A percentile compares a stretch with the other conserved stretches of the same genome.
Evolutionary conservation across 768 basidiomycete species (phyloP).

Genomic region (Floccularia luteovirens): DNA sequence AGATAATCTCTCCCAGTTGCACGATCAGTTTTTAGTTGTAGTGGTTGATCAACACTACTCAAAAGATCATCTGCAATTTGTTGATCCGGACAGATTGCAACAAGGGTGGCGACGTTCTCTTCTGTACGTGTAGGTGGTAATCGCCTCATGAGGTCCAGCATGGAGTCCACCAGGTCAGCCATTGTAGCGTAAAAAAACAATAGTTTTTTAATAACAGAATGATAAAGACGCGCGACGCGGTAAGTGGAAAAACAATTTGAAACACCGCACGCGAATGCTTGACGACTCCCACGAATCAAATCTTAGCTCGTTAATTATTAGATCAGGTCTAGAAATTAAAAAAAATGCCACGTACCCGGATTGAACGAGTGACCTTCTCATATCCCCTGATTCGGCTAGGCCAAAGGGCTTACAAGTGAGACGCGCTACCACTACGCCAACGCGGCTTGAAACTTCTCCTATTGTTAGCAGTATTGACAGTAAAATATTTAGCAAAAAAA

Average conservation of each 20-base stretch:
- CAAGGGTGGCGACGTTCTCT: conserved; percentile 78
- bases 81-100: conserved; percentile 82
- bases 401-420: conserved; percentile 22
- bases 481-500: too few species aligned
- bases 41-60: conserved; percentile 90
- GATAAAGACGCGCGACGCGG: background rate
- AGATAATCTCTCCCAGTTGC: conserved; percentile 85
- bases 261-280: too few species aligned
- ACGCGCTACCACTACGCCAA: conserved; percentile 35
- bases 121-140: conserved; percentile 89
- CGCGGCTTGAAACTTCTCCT: conserved; percentile 12
- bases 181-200: conserved; percentile 12
- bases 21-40: conserved; percentile 74
- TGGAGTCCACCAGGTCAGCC: conserved; percentile 80
- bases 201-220: background rate
- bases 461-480: background rate
- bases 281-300: background rate
- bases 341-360: conserved; percentile 27
- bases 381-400: conserved; percentile 1
- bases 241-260: background rate
- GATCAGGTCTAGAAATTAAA: conserved; percentile 4
- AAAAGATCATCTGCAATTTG: conserved; percentile 78
- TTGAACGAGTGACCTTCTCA: conserved; percentile 35
- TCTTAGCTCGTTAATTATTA: background rate
- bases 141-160: conserved; percentile 93